Percentiles rank a stretch among this genome's conserved stretches.
Conservation (phyloP, 139 green algal species). For the Coccomyxa sp. region DNA sequence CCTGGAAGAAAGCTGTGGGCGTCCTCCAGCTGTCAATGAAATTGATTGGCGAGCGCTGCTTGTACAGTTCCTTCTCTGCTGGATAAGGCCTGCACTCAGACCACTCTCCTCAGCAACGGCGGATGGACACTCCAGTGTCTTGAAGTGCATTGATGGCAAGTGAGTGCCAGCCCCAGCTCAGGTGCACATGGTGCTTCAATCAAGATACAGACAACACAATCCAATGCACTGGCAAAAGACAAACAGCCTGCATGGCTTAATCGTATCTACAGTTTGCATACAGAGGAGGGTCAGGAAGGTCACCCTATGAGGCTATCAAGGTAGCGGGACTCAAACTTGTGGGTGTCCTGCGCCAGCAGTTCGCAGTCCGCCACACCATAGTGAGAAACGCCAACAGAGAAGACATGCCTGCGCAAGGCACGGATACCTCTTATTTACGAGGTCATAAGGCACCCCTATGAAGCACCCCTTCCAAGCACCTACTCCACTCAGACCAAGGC, state of each 20-base stretch:
- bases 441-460: neutral
- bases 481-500: neutral
- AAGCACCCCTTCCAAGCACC: neutral
- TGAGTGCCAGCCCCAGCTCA: no score
- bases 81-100: conserved; percentile 49
- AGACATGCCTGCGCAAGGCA: conserved; percentile 37
- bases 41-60: conserved; percentile 60
- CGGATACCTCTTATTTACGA: neutral
- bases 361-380: conserved; percentile 66
- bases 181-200: neutral
- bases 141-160: no score
- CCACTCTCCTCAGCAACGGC: no score
- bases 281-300: no score
- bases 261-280: no score
- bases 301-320: conserved; percentile 58
- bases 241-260: neutral
- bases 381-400: conserved; percentile 45
- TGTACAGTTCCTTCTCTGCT: conserved; percentile 48
- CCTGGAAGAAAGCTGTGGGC: conserved; percentile 74
- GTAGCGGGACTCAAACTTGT: conserved; percentile 69
- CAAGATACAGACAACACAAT: neutral
- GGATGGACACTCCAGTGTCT: no score
- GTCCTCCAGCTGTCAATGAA: conserved; percentile 45
- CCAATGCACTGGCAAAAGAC: neutral
- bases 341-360: conserved; percentile 58